Evolutionary conservation across 768 basidiomycete species (phyloP).

Genomic region (Tricholoma sp.): DNA sequence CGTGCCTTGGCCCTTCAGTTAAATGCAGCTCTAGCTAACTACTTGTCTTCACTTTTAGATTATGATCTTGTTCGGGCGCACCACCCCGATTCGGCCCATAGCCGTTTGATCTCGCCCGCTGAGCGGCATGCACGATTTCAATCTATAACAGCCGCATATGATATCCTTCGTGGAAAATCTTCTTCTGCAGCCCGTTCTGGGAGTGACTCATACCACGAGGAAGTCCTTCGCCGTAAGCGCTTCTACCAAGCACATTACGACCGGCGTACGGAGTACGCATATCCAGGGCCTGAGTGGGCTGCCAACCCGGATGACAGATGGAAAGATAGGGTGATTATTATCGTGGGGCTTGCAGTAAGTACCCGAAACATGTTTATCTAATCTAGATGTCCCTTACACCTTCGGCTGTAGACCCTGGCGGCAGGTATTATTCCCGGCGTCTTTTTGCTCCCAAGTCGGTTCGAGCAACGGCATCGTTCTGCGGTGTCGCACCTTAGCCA

Average conservation of each 20-base stretch:
- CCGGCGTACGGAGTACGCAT: slow-evolving; percentile 14
- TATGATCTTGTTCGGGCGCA: slow-evolving; percentile 69
- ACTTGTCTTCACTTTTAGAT: slow-evolving; percentile 34
- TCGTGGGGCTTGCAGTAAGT: slow-evolving; percentile 45
- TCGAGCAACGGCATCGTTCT: slow-evolving; percentile 41
- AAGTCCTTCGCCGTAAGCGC: slow-evolving; percentile 46
- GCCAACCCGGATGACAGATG: slow-evolving; percentile 39
- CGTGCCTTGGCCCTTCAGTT: background rate
- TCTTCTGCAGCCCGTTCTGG: background rate
- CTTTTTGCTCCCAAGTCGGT: slow-evolving; percentile 27
- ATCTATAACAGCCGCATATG: slow-evolving; percentile 60
- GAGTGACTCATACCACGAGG: slow-evolving; percentile 35
- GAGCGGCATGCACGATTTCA: slow-evolving; percentile 59
- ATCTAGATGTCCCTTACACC: background rate
- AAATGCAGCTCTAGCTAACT: background rate
- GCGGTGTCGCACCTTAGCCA: slow-evolving; percentile 56
- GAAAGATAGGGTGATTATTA: slow-evolving; percentile 47
- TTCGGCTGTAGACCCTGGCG: slow-evolving; percentile 32
- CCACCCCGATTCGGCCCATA: slow-evolving; percentile 61
- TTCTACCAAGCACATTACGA: slow-evolving; percentile 31
- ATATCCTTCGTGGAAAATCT: slow-evolving; percentile 40
- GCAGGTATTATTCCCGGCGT: slow-evolving; percentile 41
- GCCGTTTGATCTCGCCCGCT: slow-evolving; percentile 34
- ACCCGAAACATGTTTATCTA: background rate
- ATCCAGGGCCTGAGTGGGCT: slow-evolving; percentile 19